Percentiles rank a stretch among this genome's conserved stretches.
These are phyloP conservation scores for Phytopythium delawarense DNA, from an alignment of 352 stramenopile species.

Conservation along the genomic window DNA sequence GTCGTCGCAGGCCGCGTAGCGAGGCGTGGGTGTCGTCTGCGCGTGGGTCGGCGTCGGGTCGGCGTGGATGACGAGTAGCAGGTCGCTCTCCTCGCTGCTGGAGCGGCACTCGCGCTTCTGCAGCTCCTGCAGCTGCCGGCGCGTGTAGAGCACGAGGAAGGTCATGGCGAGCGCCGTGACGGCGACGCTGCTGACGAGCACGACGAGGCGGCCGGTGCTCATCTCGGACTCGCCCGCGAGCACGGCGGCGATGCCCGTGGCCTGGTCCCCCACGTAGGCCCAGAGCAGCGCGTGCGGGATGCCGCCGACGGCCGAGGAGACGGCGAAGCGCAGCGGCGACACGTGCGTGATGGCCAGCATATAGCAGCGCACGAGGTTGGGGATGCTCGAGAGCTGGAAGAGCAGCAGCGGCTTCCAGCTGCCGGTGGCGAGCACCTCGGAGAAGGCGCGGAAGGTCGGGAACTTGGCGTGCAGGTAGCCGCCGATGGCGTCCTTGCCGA, in stretches of 20 bases:
- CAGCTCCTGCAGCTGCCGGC: conserved; percentile 48
- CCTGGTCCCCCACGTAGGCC: conserved; percentile 66
- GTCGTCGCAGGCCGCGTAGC: conserved; percentile 5
- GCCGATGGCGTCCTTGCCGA: conserved; percentile 58
- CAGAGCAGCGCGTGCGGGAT: conserved; percentile 62
- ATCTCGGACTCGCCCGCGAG: conserved; percentile 47
- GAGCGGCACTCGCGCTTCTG: conserved; percentile 55
- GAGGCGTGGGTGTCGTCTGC: conserved; percentile 1
- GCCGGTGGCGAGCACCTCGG: conserved; percentile 48
- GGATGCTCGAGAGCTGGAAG: conserved; percentile 74
- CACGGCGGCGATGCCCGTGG: conserved; percentile 60
- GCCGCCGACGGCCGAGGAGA: conserved; percentile 52
- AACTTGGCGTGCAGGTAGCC: conserved; percentile 58
- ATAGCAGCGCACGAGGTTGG: conserved; percentile 80
- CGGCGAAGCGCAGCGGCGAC: conserved; percentile 41
- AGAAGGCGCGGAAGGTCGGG: conserved; percentile 66
- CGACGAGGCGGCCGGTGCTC: conserved; percentile 32
- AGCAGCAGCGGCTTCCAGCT: conserved; percentile 78
- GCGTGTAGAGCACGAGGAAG: conserved; percentile 63
- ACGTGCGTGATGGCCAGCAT: conserved; percentile 72
- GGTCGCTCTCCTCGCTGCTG: conserved; percentile 41
- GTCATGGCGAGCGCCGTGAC: conserved; percentile 54
- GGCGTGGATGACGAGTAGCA: conserved; percentile 31
- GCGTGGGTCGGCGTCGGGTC: conserved; percentile 3
- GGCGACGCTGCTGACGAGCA: conserved; percentile 34